Conservation (phyloP, 1,284 basidiomycete species). For the Fistulinella staudtii region DNA sequence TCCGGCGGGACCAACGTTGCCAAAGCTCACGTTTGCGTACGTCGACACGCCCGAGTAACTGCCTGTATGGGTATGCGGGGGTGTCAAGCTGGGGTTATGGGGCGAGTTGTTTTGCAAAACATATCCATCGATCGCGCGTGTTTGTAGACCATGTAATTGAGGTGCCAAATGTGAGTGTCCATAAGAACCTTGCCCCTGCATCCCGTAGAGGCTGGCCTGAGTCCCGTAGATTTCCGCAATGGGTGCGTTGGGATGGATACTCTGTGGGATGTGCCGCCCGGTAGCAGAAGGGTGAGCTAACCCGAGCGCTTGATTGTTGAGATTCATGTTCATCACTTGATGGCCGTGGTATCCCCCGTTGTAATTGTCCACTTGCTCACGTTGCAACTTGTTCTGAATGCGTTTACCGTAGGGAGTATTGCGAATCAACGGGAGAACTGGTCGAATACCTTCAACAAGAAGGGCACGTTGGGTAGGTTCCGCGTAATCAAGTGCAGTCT, state of each 20-base stretch:
- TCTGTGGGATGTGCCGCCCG: constrained; percentile 54
- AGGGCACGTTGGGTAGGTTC: constrained; percentile 81
- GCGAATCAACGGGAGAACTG: constrained; percentile 92
- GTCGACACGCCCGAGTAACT: constrained; percentile 52
- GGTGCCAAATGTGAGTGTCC: constrained; percentile 43
- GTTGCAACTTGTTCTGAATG: constrained; percentile 95
- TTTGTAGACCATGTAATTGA: constrained; percentile 57
- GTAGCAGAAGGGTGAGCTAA: constrained; percentile 37
- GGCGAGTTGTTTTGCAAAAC: constrained; percentile 67
- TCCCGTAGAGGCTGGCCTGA: constrained; percentile 56
- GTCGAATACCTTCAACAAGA: constrained; percentile 92
- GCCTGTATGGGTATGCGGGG: constrained; percentile 50
- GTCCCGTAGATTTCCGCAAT: constrained; percentile 67
- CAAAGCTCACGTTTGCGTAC: constrained; percentile 55
- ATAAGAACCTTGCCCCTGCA: constrained; percentile 48
- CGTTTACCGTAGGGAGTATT: constrained; percentile 98
- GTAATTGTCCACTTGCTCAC: constrained; percentile 79
- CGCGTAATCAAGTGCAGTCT: constrained; percentile 95
- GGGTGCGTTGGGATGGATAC: constrained; percentile 50
- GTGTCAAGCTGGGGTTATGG: constrained; percentile 57
- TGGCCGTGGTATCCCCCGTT: constrained; percentile 55
- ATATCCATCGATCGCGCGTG: constrained; percentile 72
- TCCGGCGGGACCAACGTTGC: constrained; percentile 49
- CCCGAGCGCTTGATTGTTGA: constrained; percentile 54
- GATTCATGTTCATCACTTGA: constrained; percentile 55